These are phyloP conservation scores for Acanthamoeba triangularis DNA, from an alignment of 208 protist genomes.

Conservation along the genomic window DNA sequence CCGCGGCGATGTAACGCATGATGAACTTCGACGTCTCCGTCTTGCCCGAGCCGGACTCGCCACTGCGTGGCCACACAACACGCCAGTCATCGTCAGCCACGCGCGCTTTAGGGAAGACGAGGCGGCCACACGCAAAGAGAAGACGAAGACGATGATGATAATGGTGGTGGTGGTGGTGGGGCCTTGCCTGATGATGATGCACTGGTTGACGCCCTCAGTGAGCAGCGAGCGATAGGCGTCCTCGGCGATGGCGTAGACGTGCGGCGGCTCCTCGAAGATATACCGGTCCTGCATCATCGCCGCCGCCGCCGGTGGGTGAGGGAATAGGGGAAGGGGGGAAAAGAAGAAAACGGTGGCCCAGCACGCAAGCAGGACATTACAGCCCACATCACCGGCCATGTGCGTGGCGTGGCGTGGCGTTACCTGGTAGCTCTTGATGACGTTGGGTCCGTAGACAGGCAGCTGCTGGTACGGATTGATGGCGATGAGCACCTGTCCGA, in stretches of 20 bases:
- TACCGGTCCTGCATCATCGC: slow-evolving; percentile 67
- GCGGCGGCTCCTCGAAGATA: slow-evolving; percentile 88
- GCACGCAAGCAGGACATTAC: not conserved
- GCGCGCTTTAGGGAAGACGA: not conserved
- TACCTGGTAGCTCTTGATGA: slow-evolving; percentile 71
- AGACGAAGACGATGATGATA: not conserved
- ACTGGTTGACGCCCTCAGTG: slow-evolving; percentile 94
- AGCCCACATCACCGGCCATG: too few relatives aligned
- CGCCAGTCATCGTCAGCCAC: not conserved
- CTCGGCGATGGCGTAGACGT: slow-evolving; percentile 94
- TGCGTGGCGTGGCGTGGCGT: not conserved
- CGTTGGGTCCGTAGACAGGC: not conserved
- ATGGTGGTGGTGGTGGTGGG: too few relatives aligned
- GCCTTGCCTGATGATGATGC: slow-evolving; percentile 94
- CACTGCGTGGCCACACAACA: slow-evolving; percentile 85
- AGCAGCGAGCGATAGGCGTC: slow-evolving; percentile 94
- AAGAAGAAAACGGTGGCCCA: not conserved
- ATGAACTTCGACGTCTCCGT: slow-evolving; percentile 97
- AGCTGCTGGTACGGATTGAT: slow-evolving; percentile 93
- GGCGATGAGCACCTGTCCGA: slow-evolving; percentile 94
- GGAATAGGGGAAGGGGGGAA: not conserved
- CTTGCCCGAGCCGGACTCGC: slow-evolving; percentile 98
- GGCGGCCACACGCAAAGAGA: not conserved
- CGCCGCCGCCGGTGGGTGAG: not conserved
- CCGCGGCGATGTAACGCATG: slow-evolving; percentile 96